These are phyloP conservation scores for Echites panduratus DNA, from an alignment of 257 asterid genomes.

Conservation along the genomic window DNA sequence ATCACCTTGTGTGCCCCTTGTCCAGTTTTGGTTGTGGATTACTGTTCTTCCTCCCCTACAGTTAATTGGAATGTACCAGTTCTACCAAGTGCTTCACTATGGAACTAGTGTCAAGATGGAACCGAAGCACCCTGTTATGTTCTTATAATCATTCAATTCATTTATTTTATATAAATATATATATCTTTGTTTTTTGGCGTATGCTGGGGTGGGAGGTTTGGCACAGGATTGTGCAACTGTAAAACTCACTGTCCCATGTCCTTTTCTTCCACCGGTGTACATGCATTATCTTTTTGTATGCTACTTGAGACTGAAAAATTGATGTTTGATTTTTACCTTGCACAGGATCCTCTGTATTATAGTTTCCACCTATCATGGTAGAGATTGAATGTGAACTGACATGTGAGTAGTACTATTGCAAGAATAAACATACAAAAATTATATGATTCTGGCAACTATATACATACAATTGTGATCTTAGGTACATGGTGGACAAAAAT, in stretches of 20 bases:
- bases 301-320: neutral
- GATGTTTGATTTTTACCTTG: neutral
- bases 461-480: neutral
- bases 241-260: neutral
- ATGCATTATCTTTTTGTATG: neutral
- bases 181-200: neutral
- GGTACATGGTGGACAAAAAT: too few species aligned
- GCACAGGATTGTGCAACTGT: neutral
- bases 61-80: neutral
- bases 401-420: neutral
- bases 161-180: too few species aligned
- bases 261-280: neutral
- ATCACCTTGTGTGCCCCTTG: neutral
- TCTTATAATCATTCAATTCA: neutral
- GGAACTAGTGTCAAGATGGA: neutral
- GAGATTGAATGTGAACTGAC: neutral
- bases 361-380: neutral
- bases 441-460: neutral
- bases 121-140: neutral
- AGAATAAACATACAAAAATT: neutral
- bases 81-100: neutral
- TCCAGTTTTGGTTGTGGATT: conserved; percentile 2
- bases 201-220: neutral
- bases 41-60: neutral
- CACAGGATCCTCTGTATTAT: neutral